Percentiles rank a stretch among this genome's conserved stretches.
Conservation (phyloP, 768 basidiomycete genomes). For the Nevesoporus exiguus region DNA sequence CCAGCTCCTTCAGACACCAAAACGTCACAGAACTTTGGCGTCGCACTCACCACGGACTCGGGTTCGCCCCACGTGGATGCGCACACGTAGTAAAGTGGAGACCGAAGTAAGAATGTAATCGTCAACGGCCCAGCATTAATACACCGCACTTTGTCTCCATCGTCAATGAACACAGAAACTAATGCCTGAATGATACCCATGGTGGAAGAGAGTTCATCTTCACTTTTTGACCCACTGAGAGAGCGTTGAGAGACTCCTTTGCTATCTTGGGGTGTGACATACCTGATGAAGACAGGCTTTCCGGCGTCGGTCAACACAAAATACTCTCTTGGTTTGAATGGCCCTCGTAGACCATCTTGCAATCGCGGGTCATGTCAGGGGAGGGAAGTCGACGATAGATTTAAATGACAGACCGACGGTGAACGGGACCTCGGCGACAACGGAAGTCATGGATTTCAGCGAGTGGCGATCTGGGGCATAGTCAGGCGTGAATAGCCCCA, state of each 20-base stretch:
- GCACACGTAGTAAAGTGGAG: conserved; percentile 91
- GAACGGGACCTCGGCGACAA: conserved; percentile 37
- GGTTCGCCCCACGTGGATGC: conserved; percentile 94
- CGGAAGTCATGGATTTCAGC: conserved; percentile 12
- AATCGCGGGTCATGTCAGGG: not conserved
- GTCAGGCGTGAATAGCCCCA: conserved; percentile 10
- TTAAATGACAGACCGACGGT: conserved; percentile 17
- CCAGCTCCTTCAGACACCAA: conserved; percentile 32
- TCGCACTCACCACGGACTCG: conserved; percentile 79
- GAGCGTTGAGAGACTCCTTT: not conserved
- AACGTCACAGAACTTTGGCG: not conserved
- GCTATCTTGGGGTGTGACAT: conserved; percentile 15
- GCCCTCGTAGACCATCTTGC: conserved; percentile 16
- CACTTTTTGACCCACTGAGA: conserved; percentile 48
- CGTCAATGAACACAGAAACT: conserved; percentile 92
- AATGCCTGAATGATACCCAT: conserved; percentile 95
- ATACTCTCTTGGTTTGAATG: conserved; percentile 66
- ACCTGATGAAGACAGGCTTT: conserved; percentile 96
- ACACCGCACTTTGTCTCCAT: conserved; percentile 79
- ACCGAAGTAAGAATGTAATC: conserved; percentile 82
- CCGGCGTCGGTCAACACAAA: conserved; percentile 94
- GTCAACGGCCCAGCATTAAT: conserved; percentile 80
- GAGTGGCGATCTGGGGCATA: conserved; percentile 11
- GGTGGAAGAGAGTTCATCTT: conserved; percentile 66
- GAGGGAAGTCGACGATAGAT: not conserved